Evolutionary conservation across 2,329 filamentous ascomycete genomes (phyloP).

Genomic region (Lecanicillium sp.): DNA sequence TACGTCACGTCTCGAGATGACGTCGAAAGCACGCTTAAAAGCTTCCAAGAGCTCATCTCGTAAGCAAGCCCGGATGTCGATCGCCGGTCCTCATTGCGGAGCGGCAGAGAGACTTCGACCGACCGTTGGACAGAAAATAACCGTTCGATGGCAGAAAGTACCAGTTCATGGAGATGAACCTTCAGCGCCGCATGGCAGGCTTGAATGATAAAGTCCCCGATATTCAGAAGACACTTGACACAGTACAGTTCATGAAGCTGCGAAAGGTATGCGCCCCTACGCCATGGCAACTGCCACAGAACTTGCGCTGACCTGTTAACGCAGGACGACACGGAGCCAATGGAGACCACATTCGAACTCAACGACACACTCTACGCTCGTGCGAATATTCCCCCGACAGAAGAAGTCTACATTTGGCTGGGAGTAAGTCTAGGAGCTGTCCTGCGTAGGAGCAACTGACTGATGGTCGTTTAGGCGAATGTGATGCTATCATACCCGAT

Average conservation of each 20-base stretch:
- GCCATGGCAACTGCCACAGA: background rate
- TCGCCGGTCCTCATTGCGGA: background rate
- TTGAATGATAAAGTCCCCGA: slow-evolving; percentile 94
- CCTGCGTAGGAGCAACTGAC: slow-evolving; percentile 1
- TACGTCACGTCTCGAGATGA: slow-evolving; percentile 72
- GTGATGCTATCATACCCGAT: slow-evolving; percentile 96
- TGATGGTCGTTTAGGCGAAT: slow-evolving; percentile 57
- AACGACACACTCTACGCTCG: slow-evolving; percentile 94
- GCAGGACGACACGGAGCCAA: slow-evolving; percentile 52
- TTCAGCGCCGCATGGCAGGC: slow-evolving; percentile 71
- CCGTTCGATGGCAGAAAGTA: slow-evolving; percentile 64
- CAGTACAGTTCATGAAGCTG: slow-evolving; percentile 74
- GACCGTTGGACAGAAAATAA: background rate
- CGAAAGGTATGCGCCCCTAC: slow-evolving; percentile 47
- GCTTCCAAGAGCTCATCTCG: slow-evolving; percentile 92
- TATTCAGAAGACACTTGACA: slow-evolving; percentile 91
- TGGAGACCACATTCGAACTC: slow-evolving; percentile 91
- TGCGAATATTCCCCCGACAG: slow-evolving; percentile 69
- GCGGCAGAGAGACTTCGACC: background rate
- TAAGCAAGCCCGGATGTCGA: slow-evolving; percentile 34
- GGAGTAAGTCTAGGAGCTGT: slow-evolving; percentile 48
- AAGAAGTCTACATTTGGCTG: slow-evolving; percentile 97
- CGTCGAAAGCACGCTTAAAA: slow-evolving; percentile 72
- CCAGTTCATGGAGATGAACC: slow-evolving; percentile 97
- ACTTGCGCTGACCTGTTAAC: slow-evolving; percentile 12